Percentiles rank a stretch among this genome's conserved stretches.
Conservation (phyloP, 495 filamentous ascomycete species). For the Ramalina peruviana region DNA sequence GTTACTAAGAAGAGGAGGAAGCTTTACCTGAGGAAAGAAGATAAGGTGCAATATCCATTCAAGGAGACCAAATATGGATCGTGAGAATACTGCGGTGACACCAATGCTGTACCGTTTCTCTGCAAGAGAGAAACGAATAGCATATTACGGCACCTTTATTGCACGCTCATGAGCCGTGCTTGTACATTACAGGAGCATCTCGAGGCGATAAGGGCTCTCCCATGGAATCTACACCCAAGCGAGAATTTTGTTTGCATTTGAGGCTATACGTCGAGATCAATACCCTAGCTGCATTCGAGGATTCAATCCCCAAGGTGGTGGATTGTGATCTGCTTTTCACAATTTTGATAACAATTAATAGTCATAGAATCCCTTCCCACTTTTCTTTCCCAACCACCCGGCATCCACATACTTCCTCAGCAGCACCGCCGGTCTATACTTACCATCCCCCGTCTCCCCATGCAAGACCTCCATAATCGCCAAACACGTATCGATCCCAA, state of each 20-base stretch:
- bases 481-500: slow-evolving; percentile 90
- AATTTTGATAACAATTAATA: slow-evolving; percentile 31
- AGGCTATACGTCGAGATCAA: too few relatives aligned
- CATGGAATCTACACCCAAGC: too few relatives aligned
- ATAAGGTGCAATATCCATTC: slow-evolving; percentile 63
- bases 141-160: too few relatives aligned
- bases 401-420: slow-evolving; percentile 94
- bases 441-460: slow-evolving; percentile 82
- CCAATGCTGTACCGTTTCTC: too few relatives aligned
- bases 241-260: too few relatives aligned
- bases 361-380: slow-evolving; percentile 90
- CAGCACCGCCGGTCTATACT: slow-evolving; percentile 80
- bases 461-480: slow-evolving; percentile 96
- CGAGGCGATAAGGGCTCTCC: too few relatives aligned
- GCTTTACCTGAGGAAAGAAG: slow-evolving; percentile 78
- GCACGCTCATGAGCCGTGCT: too few relatives aligned
- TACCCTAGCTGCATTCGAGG: too few relatives aligned
- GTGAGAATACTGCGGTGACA: not conserved
- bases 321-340: too few relatives aligned
- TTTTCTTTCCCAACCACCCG: slow-evolving; percentile 96
- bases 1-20: slow-evolving; percentile 76
- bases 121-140: too few relatives aligned
- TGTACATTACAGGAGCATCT: too few relatives aligned
- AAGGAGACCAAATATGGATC: slow-evolving; percentile 43
- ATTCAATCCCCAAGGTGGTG: too few relatives aligned